Base-by-base conservation (phyloP, 176 grass and related monocot genomes). In the Ampelocalamus luodianensis region DNA sequence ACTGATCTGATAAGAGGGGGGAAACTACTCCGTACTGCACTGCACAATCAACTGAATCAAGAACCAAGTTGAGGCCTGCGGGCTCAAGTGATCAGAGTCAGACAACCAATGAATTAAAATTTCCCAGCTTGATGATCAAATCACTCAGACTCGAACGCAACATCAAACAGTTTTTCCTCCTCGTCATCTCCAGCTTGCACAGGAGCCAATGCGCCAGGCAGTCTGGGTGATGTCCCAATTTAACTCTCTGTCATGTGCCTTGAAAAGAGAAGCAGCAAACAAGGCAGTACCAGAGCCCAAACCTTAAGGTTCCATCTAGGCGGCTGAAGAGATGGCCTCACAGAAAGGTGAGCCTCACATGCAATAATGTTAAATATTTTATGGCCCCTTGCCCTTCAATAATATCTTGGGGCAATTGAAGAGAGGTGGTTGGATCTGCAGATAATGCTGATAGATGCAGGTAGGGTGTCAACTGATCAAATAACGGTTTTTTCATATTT, bases 361-460 rank as follows among this genome's bases (percentile, higher is more conserved):
- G 48, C 48, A 77, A 58, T 69, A 72, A 72, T 72, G 40, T 61
- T 32, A 46, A 16, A 38, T 70, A 78, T 83, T 63, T 15, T 69
- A 68, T 78, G 43, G 1, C 74, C 4, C 45, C 65, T 67, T 32
- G 54, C 4, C 40, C 24, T 44, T 44, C 13, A 54, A 13, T 78
- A 80, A 74, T 68, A 60, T 74, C 49, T 49, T 40, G 51, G 76
- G 3, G 27, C 67, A 43, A 61, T 38, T 85, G 42, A 79, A 83
- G 56, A 32, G 51, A 78, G 76, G 43, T 69, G 0, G 85, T 90
- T 90, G 84, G 85, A 87, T 84, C 85, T 87, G 85, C 61, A 81
- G 51, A 37, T 45, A 7, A 42, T 76, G 72, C 11, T 29, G 14
- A 82, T 36, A 32, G 2, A 24, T 64, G 74, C 58, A 78, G 24